Base-by-base conservation (phyloP, 257 asterid species). In the Ilex aquifolium region DNA sequence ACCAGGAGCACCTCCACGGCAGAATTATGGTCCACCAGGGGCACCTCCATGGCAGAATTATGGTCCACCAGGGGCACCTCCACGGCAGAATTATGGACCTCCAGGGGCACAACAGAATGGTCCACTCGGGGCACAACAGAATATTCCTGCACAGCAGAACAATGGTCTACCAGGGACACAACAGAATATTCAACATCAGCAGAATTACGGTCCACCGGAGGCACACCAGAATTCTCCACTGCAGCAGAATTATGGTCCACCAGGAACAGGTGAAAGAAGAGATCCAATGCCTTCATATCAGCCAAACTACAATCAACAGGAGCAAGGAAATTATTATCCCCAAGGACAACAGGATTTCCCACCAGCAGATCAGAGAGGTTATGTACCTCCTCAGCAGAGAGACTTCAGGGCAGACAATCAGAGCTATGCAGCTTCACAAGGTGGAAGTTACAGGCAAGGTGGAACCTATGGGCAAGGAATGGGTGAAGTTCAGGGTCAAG, bases 181-280 rank as follows among this genome's bases (percentile, higher is more conserved):
- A 36, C 7, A 36, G 8, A 8, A 36, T 4, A 36, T 36, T 8
- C 42, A 36, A 36, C 8, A 36, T 8, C 42, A 36, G 53, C 80
- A 66, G 65, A 61, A 63, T 60, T 62, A 39, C 53, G 67, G 78
- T 49, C 64, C 42, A 36, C 42, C 42, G 8, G 42, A 2, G 42
- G 42, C 42, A 36, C 42, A 36, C 5, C 42, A 36, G 42, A 36
- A 36, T 36, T 36, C 8, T 8, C 42, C 42, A 36, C 42, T 8
- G 42, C 42, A 36, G 42, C 42, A 36, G 57, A 53, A 21, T 53
- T 53, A 53, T 53, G 31, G 57, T 53, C 57, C 67, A 3, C 76
- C 73, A 3, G 81, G 82, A 64, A 56, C 67, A 29, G 70, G 75
- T 29, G 74, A 73, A 63, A 69, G 63, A 65, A 63, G 70, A 67